These are phyloP conservation scores for Ophiocordyceps camponoti-leonardi DNA, from an alignment of 2,329 filamentous ascomycete genomes.

Conservation along the genomic window DNA sequence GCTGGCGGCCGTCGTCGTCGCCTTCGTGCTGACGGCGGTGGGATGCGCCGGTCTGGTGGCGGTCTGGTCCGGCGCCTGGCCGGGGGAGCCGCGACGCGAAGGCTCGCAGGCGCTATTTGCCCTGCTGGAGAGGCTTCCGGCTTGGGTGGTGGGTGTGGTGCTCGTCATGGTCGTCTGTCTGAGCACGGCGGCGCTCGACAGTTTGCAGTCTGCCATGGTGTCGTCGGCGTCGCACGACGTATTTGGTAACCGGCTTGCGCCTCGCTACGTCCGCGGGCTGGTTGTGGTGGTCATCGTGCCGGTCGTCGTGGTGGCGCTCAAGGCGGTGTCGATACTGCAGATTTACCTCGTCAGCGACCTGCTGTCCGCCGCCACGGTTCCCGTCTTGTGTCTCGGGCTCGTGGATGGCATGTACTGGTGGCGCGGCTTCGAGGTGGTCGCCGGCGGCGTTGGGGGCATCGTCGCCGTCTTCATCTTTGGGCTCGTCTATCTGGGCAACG, in stretches of 20 bases:
- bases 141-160: conserved; percentile 69
- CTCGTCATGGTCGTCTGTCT: conserved; percentile 67
- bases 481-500: conserved; percentile 57
- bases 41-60: conserved; percentile 59
- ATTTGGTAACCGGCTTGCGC: conserved; percentile 64
- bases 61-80: conserved; percentile 58
- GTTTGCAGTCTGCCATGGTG: conserved; percentile 67
- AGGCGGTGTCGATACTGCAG: conserved; percentile 57
- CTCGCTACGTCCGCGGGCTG: conserved; percentile 52
- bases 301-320: conserved; percentile 55
- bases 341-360: conserved; percentile 74
- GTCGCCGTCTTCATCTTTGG: conserved; percentile 71
- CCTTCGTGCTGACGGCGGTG: conserved; percentile 56
- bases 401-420: conserved; percentile 56
- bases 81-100: conserved; percentile 38
- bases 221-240: conserved; percentile 73
- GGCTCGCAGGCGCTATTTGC: conserved; percentile 60
- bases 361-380: conserved; percentile 59
- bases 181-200: conserved; percentile 65
- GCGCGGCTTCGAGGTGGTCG: conserved; percentile 65
- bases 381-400: conserved; percentile 58
- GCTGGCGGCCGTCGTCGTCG: conserved; percentile 46
- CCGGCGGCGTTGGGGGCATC: conserved; percentile 61
- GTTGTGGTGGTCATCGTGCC: conserved; percentile 62
- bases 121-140: conserved; percentile 52